These are phyloP conservation scores for Populus alba DNA, from an alignment of 345 rosid species.

Conservation along the genomic window DNA sequence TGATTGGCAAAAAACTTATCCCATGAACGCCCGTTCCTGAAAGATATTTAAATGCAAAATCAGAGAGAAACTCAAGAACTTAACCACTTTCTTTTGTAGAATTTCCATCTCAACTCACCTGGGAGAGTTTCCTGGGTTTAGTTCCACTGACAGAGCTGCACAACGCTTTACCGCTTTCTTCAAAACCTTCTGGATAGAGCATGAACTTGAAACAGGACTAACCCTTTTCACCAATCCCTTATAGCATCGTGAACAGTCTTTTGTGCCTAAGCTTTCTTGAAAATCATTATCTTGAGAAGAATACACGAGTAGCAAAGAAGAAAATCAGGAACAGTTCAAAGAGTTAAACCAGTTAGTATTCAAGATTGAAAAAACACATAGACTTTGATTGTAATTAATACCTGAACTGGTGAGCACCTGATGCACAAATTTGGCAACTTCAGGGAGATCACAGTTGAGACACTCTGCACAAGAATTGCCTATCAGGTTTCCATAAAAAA, in stretches of 20 bases:
- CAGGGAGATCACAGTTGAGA: slow-evolving; percentile 6
- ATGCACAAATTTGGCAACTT: neutral
- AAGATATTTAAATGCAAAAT: neutral
- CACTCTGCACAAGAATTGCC: neutral
- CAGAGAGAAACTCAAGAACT: slow-evolving; percentile 6
- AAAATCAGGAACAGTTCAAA: neutral
- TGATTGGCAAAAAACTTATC: neutral
- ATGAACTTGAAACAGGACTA: neutral
- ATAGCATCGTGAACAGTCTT: neutral
- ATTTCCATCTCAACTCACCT: slow-evolving; percentile 21
- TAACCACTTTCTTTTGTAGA: neutral
- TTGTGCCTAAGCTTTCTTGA: neutral
- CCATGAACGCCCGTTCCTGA: slow-evolving; percentile 24
- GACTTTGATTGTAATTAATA: neutral
- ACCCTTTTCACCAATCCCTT: slow-evolving; percentile 23
- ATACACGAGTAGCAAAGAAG: neutral
- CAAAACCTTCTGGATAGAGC: slow-evolving; percentile 15
- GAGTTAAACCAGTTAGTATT: neutral
- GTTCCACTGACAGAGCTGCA: slow-evolving; percentile 17
- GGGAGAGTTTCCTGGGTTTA: slow-evolving; percentile 10
- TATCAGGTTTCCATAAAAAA: neutral
- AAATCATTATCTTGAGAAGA: neutral
- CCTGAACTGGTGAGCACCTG: slow-evolving; percentile 18
- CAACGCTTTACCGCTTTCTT: slow-evolving; percentile 15
- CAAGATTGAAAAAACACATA: neutral